Evolutionary conservation across 495 filamentous ascomycete genomes (phyloP).

Genomic region (Talaromyces nanjingensis): DNA sequence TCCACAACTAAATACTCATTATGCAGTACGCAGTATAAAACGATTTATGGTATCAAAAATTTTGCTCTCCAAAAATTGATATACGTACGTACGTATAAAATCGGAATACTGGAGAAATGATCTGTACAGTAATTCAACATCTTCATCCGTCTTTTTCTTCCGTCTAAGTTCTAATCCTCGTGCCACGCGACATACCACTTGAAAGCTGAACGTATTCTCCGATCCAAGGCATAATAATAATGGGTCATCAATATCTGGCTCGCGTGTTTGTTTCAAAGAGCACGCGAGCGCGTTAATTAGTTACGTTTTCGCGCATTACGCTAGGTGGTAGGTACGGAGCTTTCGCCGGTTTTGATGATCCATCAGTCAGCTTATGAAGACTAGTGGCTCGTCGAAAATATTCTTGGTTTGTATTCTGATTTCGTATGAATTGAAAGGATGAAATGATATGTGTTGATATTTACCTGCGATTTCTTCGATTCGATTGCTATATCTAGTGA

Average conservation of each 20-base stretch:
- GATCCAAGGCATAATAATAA: background rate
- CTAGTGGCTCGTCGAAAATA: background rate
- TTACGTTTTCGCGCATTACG: background rate
- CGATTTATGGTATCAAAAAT: background rate
- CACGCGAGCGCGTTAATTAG: background rate
- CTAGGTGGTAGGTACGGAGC: background rate
- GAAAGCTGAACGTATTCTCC: background rate
- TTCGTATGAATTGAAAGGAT: background rate
- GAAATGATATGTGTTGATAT: background rate
- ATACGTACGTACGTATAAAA: background rate
- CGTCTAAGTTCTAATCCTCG: background rate
- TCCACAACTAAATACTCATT: background rate
- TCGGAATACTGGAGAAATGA: background rate
- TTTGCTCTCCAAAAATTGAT: background rate
- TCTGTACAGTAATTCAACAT: background rate
- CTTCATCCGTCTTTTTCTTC: background rate
- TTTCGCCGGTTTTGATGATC: background rate
- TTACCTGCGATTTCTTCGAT: background rate
- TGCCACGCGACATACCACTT: background rate
- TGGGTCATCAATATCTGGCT: background rate
- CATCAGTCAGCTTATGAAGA: background rate
- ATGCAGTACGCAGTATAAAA: too few relatives aligned
- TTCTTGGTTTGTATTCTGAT: background rate
- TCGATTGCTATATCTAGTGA: background rate
- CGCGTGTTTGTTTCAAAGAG: background rate